Base-by-base conservation (phyloP, 108 stramenopile species). In the Cyclotella kingstonii region DNA sequence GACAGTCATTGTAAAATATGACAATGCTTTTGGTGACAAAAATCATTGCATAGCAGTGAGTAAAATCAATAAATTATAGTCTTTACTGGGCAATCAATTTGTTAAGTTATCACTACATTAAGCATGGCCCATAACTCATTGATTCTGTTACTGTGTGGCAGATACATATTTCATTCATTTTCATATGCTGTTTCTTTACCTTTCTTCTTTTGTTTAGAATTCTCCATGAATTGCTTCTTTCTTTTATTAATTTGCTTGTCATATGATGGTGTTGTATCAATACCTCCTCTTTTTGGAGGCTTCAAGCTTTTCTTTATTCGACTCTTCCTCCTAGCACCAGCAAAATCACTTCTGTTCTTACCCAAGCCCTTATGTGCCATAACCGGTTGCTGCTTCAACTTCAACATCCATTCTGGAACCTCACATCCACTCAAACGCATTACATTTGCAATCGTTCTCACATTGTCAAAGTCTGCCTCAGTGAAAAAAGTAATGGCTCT, bases 401-500 rank as follows among this genome's bases (percentile, higher is more conserved):
- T 74, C 34, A 93, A 69, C 93, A 97, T 95, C 94, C 94, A 97
- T 12, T 91, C 89, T 17, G 92, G 92, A 9, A 97, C 93, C 34
- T 86, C 81, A 65, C 96, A 94, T 15, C 97, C 97, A 39, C 82
- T 83, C 34, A 91, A 73, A 49, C 88, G 87, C 90, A 96, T 94
- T 36, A 97, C 89, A 66, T 98, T 98, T 19, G 97, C 97, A 56
- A 98, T 89, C 1, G 90, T 82, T 14, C 97, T 79, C 40, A 98
- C 60, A 22, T 81, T 62, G 12, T 88, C 86, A 58, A 91, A 91
- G 53, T 93, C 95, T 1, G 80, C 72, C 68, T 98, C 98, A 9
- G 97, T 97, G 60, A 98, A 99, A 27, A 98, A 75, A 0, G 97
- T 99, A 19, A 98, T 90, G 2, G 98, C 98, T 36, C 77, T 83